Conservation (phyloP, 1,284 basidiomycete species). For the Sanghuangporus baumii region DNA sequence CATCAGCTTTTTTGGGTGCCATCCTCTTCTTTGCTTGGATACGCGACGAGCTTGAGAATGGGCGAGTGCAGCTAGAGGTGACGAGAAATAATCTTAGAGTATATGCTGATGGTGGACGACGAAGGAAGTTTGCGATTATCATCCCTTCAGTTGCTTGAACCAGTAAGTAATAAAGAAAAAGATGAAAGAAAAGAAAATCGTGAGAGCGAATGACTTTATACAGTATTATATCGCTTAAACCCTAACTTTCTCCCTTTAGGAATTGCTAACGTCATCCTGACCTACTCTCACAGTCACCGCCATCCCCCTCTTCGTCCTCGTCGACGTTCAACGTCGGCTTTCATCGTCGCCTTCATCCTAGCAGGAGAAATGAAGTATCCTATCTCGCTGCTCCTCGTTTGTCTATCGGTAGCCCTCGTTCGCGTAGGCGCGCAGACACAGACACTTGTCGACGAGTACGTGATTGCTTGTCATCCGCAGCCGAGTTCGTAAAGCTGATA, state of each 20-base stretch:
- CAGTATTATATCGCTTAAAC: not conserved
- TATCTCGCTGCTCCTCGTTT: constrained; percentile 24
- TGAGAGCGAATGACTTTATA: not conserved
- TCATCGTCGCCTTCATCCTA: not conserved
- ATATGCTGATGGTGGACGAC: constrained; percentile 14
- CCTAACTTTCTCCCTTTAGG: not conserved
- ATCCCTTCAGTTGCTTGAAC: not conserved
- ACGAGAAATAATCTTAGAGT: constrained; percentile 18
- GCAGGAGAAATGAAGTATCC: constrained; percentile 7
- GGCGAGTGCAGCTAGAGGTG: constrained; percentile 9
- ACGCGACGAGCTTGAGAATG: constrained; percentile 21
- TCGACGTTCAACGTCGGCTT: not conserved
- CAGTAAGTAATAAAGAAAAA: not conserved
- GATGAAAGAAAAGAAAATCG: not conserved
- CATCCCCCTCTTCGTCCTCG: not conserved
- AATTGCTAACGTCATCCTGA: not conserved
- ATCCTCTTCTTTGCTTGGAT: constrained; percentile 38
- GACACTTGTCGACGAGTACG: constrained; percentile 42
- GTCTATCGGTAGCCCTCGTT: constrained; percentile 26
- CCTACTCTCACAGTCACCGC: not conserved
- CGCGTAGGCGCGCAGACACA: constrained; percentile 42
- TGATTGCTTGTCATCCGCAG: constrained; percentile 12
- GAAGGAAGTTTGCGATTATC: not conserved
- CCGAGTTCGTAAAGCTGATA: not conserved
- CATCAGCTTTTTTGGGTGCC: constrained; percentile 82